These are phyloP conservation scores for Lactarius akahatsu DNA, from an alignment of 768 basidiomycete species.

Conservation along the genomic window DNA sequence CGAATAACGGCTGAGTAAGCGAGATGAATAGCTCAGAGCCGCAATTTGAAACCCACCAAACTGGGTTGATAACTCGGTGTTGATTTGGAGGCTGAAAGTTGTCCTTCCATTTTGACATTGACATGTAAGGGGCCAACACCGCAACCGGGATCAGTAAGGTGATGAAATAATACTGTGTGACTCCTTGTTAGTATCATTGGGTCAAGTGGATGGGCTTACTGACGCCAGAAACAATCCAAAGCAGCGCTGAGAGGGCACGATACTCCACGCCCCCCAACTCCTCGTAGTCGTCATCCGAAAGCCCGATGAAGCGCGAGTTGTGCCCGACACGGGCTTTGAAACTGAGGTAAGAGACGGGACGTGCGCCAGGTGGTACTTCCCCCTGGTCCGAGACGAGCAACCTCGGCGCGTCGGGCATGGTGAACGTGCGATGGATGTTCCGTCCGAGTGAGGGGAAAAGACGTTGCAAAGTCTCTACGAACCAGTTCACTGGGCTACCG, in stretches of 20 bases:
- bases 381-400: constrained; percentile 35
- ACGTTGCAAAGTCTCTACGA: constrained; percentile 45
- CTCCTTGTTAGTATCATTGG: too few species aligned
- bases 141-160: too few species aligned
- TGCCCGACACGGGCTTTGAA: constrained; percentile 46
- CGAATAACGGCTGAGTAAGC: neutral
- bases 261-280: constrained; percentile 93
- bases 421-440: constrained; percentile 62
- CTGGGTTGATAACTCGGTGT: constrained; percentile 37
- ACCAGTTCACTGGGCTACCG: constrained; percentile 28
- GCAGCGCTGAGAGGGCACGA: constrained; percentile 52
- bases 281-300: constrained; percentile 78
- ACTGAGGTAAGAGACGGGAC: constrained; percentile 36
- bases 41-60: too few species aligned
- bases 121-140: constrained; percentile 44
- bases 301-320: constrained; percentile 73
- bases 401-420: constrained; percentile 68
- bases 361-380: constrained; percentile 12
- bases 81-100: constrained; percentile 40
- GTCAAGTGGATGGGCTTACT: too few species aligned
- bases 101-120: constrained; percentile 38
- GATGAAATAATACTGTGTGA: too few species aligned
- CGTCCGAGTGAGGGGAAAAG: constrained; percentile 60
- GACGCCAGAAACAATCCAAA: constrained; percentile 53
- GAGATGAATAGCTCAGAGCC: neutral